phyloP scores from a whole-genome alignment of 331 rosid genomes.

The Acacia pycnantha region DNA sequence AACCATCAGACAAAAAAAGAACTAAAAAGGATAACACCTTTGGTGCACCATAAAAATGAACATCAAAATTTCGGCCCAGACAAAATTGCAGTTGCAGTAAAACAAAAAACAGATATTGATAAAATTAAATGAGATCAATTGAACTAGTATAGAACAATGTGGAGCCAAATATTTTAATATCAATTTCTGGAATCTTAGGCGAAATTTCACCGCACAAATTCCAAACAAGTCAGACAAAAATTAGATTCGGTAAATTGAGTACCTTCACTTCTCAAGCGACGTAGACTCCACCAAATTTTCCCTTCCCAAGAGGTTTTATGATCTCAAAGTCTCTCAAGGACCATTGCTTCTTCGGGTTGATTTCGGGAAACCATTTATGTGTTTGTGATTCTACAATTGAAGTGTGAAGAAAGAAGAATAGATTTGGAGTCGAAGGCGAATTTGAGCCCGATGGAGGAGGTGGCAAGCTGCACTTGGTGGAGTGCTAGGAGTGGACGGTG shows the following conservation, averaged over 20 bases:
- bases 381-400: neutral
- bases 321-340: conserved; percentile 70
- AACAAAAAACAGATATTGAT: neutral
- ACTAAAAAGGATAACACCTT: neutral
- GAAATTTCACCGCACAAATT: neutral
- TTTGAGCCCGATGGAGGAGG: too few species aligned
- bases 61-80: neutral
- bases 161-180: neutral
- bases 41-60: neutral
- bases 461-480: too few species aligned
- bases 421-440: too few species aligned
- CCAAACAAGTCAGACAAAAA: neutral
- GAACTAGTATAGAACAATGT: neutral
- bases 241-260: neutral
- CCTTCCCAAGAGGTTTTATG: conserved; percentile 40
- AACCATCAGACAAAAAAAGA: neutral
- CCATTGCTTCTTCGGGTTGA: conserved; percentile 42
- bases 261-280: conserved; percentile 76
- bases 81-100: neutral
- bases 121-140: neutral
- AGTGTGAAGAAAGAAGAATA: too few species aligned
- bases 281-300: conserved; percentile 76
- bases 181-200: neutral
- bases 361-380: neutral
- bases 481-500: too few species aligned